Conservation (phyloP, 2,329 filamentous ascomycete genomes). For the Scolecobasidium constrictum region DNA sequence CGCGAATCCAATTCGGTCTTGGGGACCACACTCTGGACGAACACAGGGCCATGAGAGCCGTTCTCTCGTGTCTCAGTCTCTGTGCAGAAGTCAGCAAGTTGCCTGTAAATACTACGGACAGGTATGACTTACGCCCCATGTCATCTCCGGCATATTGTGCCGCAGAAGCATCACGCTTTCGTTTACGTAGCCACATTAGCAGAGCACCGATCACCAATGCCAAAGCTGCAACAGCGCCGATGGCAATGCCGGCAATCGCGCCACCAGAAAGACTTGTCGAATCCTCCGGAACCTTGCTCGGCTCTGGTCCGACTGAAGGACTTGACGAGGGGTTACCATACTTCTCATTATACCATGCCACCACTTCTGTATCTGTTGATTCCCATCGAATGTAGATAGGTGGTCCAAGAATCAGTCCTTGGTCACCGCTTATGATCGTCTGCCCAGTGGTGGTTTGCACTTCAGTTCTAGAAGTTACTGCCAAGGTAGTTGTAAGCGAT, state of each 20-base stretch:
- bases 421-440: neutral
- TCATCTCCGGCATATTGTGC: neutral
- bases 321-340: neutral
- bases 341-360: neutral
- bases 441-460: neutral
- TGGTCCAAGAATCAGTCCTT: neutral
- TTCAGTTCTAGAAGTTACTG: neutral
- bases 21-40: no score
- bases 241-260: neutral
- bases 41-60: no score
- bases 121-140: neutral
- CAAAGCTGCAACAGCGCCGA: neutral
- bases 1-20: conserved; percentile 1
- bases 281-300: neutral
- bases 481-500: neutral
- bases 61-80: neutral
- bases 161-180: neutral
- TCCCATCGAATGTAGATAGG: neutral
- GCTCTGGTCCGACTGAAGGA: neutral
- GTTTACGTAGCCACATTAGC: neutral
- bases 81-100: neutral
- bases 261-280: neutral
- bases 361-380: neutral
- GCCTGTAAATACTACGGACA: neutral
- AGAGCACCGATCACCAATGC: neutral